Evolutionary conservation across 2,329 filamentous ascomycete genomes (phyloP).

Genomic region (Botrytis hyacinthi): DNA sequence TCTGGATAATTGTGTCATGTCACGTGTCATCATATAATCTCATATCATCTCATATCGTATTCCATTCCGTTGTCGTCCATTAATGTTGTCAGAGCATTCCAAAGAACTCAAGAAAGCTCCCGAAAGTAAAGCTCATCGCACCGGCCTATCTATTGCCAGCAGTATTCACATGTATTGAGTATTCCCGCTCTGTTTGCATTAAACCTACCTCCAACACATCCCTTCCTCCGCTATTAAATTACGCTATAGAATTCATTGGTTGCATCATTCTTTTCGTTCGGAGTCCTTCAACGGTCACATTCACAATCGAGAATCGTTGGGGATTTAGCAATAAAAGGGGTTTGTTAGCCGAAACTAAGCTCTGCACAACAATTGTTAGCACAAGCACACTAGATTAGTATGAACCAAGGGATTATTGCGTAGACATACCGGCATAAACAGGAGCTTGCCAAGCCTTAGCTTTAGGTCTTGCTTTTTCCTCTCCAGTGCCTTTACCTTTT

Average conservation of each 20-base stretch:
- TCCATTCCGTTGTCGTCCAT: background rate
- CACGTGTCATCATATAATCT: background rate
- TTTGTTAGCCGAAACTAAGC: slow-evolving; percentile 11
- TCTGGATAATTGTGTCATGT: background rate
- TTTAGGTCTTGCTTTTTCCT: slow-evolving; percentile 39
- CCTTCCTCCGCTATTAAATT: background rate
- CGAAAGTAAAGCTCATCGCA: background rate
- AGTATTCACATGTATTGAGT: background rate
- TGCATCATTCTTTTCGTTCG: background rate
- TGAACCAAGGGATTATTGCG: background rate
- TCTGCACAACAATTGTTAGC: slow-evolving; percentile 8
- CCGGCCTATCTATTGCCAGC: background rate
- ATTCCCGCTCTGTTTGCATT: background rate
- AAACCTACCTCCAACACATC: background rate
- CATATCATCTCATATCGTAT: background rate
- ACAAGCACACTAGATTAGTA: background rate
- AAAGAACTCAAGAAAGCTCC: background rate
- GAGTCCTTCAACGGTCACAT: background rate
- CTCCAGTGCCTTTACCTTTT: slow-evolving; percentile 32
- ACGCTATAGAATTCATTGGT: background rate
- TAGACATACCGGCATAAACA: slow-evolving; percentile 42
- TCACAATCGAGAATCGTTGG: background rate
- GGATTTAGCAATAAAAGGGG: background rate
- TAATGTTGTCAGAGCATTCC: background rate
- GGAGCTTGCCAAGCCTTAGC: slow-evolving; percentile 44